phyloP scores from a whole-genome alignment of 2,329 filamentous ascomycete genomes.

The Pseudogymnoascus sp. region DNA sequence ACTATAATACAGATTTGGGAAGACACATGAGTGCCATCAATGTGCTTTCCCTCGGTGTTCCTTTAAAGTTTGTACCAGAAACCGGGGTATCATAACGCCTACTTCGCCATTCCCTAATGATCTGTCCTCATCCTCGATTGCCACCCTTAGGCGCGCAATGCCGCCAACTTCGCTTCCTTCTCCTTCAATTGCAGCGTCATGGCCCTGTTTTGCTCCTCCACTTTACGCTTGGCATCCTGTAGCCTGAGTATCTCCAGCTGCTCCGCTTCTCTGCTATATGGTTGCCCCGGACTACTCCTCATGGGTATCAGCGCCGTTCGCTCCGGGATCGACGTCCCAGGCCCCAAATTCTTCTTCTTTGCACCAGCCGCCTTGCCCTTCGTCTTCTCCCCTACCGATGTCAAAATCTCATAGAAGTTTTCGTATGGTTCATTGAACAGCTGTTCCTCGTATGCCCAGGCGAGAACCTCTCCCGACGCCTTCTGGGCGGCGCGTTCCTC shows the following conservation, averaged over 20 bases:
- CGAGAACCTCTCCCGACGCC: slow-evolving; percentile 56
- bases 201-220: slow-evolving; percentile 35
- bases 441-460: slow-evolving; percentile 86
- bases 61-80: slow-evolving; percentile 2
- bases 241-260: slow-evolving; percentile 51
- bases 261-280: slow-evolving; percentile 67
- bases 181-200: slow-evolving; percentile 50
- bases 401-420: slow-evolving; percentile 81
- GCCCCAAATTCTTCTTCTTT: slow-evolving; percentile 31
- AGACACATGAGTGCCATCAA: not conserved
- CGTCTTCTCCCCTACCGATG: slow-evolving; percentile 54
- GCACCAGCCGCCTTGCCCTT: slow-evolving; percentile 47
- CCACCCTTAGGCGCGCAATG: not conserved
- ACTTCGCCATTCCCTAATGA: slow-evolving; percentile 7
- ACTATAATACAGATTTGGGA: slow-evolving; percentile 1
- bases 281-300: slow-evolving; percentile 55
- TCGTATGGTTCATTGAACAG: slow-evolving; percentile 97
- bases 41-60: not conserved
- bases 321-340: slow-evolving; percentile 40
- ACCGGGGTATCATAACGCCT: slow-evolving; percentile 7
- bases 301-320: slow-evolving; percentile 69
- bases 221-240: slow-evolving; percentile 54
- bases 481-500: slow-evolving; percentile 53
- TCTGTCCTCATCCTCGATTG: not conserved
- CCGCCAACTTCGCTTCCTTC: slow-evolving; percentile 55